Evolutionary conservation across 805 yeast species (phyloP).

Genomic region (Yarrowia bubula): DNA sequence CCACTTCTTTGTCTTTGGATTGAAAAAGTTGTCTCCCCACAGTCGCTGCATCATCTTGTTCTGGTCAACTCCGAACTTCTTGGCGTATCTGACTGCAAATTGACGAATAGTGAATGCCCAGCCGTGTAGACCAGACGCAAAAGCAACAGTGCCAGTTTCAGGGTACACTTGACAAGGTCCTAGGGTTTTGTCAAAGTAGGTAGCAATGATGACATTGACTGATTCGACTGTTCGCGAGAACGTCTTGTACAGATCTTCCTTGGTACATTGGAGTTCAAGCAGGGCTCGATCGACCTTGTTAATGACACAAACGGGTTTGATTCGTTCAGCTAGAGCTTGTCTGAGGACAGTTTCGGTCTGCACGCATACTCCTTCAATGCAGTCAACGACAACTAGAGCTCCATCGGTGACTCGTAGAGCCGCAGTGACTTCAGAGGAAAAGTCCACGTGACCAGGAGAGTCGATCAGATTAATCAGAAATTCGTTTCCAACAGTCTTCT

Average conservation of each 20-base stretch:
- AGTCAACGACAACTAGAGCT: slow-evolving; percentile 98
- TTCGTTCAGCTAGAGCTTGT: slow-evolving; percentile 98
- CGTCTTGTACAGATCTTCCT: slow-evolving; percentile 98
- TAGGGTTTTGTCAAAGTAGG: slow-evolving; percentile 82
- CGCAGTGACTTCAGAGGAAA: slow-evolving; percentile 99
- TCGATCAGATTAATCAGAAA: slow-evolving; percentile 97
- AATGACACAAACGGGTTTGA: slow-evolving; percentile 96
- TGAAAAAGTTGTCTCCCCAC: slow-evolving; percentile 99
- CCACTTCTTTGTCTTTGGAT: slow-evolving; percentile 99
- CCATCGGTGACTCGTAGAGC: slow-evolving; percentile 99
- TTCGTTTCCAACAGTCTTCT: slow-evolving; percentile 88
- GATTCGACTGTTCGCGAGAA: slow-evolving; percentile 99
- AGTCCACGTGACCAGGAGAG: slow-evolving; percentile 99
- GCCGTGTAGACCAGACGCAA: slow-evolving; percentile 99
- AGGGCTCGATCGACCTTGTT: slow-evolving; percentile 99
- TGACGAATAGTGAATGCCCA: slow-evolving; percentile 99
- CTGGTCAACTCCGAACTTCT: slow-evolving; percentile 99
- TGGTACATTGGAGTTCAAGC: slow-evolving; percentile 96
- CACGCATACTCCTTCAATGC: slow-evolving; percentile 99
- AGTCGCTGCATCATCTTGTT: slow-evolving; percentile 97
- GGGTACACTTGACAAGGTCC: slow-evolving; percentile 99
- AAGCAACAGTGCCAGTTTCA: slow-evolving; percentile 97
- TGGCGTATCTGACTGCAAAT: slow-evolving; percentile 95
- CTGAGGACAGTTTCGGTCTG: slow-evolving; percentile 99
- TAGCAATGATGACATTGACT: slow-evolving; percentile 95